Conservation (phyloP, 805 yeast species). For the Phaffomyces antillensis region DNA sequence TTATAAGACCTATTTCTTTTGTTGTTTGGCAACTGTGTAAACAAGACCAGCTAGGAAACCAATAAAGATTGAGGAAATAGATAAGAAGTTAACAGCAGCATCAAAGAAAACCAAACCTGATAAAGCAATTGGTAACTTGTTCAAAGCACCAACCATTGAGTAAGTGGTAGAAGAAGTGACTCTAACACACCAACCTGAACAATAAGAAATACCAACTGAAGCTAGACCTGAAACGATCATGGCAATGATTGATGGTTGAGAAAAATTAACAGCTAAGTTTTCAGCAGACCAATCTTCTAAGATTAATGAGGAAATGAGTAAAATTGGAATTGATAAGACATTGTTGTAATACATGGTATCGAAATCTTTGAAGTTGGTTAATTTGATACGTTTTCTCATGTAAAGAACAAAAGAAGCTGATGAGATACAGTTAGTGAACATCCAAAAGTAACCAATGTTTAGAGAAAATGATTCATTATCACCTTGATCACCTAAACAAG, state of each 20-base stretch:
- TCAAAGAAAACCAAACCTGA: constrained; percentile 93
- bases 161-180: constrained; percentile 97
- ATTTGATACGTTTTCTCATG: constrained; percentile 97
- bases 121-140: constrained; percentile 95
- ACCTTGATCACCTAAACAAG: constrained; percentile 76
- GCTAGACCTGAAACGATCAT: constrained; percentile 92
- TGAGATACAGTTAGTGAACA: constrained; percentile 89
- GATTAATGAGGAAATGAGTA: constrained; percentile 64
- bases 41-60: constrained; percentile 96
- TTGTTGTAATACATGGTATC: constrained; percentile 99
- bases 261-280: constrained; percentile 71
- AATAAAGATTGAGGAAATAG: constrained; percentile 81
- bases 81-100: constrained; percentile 89
- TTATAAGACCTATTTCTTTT: constrained; percentile 29
- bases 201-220: constrained; percentile 95
- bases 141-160: constrained; percentile 98
- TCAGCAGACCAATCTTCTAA: constrained; percentile 91
- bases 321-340: constrained; percentile 84
- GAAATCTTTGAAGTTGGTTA: constrained; percentile 92
- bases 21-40: constrained; percentile 93
- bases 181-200: constrained; percentile 99
- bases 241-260: constrained; percentile 59
- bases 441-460: constrained; percentile 90
- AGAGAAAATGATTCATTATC: constrained; percentile 30
- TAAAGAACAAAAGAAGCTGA: constrained; percentile 89